These are phyloP conservation scores for Lepiota venenata DNA, from an alignment of 768 basidiomycete genomes.

Conservation along the genomic window DNA sequence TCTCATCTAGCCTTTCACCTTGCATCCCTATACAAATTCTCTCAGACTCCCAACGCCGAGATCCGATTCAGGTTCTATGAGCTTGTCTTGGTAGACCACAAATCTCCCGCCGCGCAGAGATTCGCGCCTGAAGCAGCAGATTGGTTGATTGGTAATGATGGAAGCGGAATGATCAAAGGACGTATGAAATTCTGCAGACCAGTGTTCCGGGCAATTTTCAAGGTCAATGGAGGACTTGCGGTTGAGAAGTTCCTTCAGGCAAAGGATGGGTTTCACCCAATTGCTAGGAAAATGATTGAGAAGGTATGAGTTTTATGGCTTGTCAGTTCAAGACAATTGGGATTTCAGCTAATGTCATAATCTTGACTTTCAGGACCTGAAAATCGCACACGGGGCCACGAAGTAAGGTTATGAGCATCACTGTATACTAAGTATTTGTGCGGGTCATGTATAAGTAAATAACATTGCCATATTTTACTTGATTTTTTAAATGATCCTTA, in stretches of 20 bases:
- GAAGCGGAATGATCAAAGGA: slow-evolving; percentile 62
- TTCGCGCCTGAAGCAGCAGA: slow-evolving; percentile 52
- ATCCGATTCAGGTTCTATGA: slow-evolving; percentile 77
- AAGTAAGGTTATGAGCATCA: neutral
- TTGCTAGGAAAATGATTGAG: slow-evolving; percentile 70
- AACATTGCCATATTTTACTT: no score
- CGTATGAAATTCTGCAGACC: slow-evolving; percentile 87
- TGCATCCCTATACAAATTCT: slow-evolving; percentile 45
- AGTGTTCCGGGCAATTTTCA: slow-evolving; percentile 50
- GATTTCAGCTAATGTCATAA: neutral
- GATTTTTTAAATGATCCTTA: no score
- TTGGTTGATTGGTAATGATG: slow-evolving; percentile 70
- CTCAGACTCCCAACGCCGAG: slow-evolving; percentile 68
- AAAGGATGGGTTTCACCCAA: slow-evolving; percentile 67
- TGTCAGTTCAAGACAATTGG: neutral
- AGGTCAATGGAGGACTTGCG: slow-evolving; percentile 54
- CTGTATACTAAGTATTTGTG: neutral
- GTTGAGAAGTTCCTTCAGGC: slow-evolving; percentile 41
- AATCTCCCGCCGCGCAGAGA: slow-evolving; percentile 42
- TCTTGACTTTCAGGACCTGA: no score
- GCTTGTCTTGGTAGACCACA: slow-evolving; percentile 53
- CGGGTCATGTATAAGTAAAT: neutral
- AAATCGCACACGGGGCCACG: neutral
- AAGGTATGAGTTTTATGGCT: slow-evolving; percentile 49
- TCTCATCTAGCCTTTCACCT: slow-evolving; percentile 55